Conservation (phyloP, 345 rosid genomes). For the Carallia pectinifolia region DNA sequence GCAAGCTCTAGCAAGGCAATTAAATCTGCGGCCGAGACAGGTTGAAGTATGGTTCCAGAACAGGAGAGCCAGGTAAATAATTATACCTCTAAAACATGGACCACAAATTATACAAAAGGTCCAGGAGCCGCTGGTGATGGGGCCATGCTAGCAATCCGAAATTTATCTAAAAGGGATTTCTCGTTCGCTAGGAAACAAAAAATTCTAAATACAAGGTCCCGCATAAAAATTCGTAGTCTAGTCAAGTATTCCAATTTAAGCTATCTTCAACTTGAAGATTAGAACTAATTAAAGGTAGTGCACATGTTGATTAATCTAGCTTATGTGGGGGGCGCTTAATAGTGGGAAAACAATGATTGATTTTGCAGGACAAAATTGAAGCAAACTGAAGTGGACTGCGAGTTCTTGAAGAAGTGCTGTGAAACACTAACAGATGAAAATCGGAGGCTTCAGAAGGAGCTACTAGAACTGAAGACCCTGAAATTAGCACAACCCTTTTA, state of each 20-base stretch:
- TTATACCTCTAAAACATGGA: neutral
- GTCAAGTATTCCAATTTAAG: neutral
- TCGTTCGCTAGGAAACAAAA: neutral
- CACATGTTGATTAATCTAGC: no score
- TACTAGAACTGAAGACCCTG: conserved; percentile 26
- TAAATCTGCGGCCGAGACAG: conserved; percentile 84
- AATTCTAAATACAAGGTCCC: no score
- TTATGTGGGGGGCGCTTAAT: no score
- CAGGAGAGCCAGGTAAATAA: conserved; percentile 84
- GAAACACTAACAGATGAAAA: conserved; percentile 30
- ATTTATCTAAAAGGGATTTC: no score
- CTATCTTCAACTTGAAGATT: conserved; percentile 1
- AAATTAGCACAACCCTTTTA: conserved; percentile 30
- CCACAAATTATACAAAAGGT: neutral
- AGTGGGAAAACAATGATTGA: no score
- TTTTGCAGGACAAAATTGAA: conserved; percentile 30
- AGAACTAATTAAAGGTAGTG: neutral
- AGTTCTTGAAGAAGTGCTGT: conserved; percentile 31
- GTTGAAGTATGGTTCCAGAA: conserved; percentile 99
- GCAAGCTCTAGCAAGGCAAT: conserved; percentile 69
- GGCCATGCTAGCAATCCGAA: no score
- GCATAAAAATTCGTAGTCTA: no score
- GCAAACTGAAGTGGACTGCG: conserved; percentile 34
- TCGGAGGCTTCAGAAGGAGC: conserved; percentile 27
- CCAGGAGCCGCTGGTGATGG: no score